These are phyloP conservation scores for Plantago rigida DNA, from an alignment of 305 asterid genomes.

Conservation along the genomic window DNA sequence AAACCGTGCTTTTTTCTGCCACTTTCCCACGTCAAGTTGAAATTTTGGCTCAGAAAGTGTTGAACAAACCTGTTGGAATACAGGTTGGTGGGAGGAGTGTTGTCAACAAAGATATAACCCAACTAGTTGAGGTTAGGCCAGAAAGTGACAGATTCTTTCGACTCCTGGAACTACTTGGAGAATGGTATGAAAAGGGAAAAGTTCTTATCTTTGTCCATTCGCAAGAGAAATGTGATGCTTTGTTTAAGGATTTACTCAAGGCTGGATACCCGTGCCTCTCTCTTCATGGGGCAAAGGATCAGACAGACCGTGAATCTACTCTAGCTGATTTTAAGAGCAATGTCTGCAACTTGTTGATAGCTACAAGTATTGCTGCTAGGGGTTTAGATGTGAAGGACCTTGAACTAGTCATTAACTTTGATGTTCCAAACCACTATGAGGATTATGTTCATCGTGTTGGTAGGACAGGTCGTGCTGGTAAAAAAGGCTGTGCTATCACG, in stretches of 20 bases:
- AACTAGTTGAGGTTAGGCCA: conserved; percentile 86
- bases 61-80: conserved; percentile 78
- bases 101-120: conserved; percentile 88
- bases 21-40: conserved; percentile 98
- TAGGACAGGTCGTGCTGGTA: conserved; percentile 92
- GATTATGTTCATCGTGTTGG: conserved; percentile 99
- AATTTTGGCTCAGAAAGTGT: conserved; percentile 80
- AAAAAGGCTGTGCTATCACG: conserved; percentile 81
- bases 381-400: conserved; percentile 96
- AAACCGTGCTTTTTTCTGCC: conserved; percentile 89
- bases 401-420: conserved; percentile 78
- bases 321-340: conserved; percentile 77
- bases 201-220: conserved; percentile 78
- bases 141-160: conserved; percentile 76
- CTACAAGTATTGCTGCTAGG: conserved; percentile 92
- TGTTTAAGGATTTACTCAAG: conserved; percentile 65
- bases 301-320: conserved; percentile 92
- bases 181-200: conserved; percentile 92
- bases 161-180: conserved; percentile 74
- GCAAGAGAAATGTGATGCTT: conserved; percentile 84
- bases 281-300: conserved; percentile 95
- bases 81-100: conserved; percentile 99
- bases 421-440: conserved; percentile 89
- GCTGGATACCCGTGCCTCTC: conserved; percentile 92
- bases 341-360: conserved; percentile 71